Evolutionary conservation across 495 filamentous ascomycete species (phyloP).

Genomic region (Bacidia rubella): DNA sequence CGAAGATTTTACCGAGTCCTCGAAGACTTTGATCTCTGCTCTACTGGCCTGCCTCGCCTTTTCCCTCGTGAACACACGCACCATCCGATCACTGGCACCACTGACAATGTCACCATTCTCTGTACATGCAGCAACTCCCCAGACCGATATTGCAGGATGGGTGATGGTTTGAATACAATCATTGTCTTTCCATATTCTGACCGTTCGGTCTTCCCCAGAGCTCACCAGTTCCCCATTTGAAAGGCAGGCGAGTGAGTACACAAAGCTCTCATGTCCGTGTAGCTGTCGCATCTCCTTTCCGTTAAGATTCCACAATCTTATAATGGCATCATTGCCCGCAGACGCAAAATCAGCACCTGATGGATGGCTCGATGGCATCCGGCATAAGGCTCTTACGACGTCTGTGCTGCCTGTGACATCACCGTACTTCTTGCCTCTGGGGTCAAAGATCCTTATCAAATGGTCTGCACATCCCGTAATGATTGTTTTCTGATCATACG

Average conservation of each 20-base stretch:
- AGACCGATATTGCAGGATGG: constrained; percentile 93
- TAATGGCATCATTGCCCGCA: constrained; percentile 75
- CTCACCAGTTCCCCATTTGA: constrained; percentile 83
- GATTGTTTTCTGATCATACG: constrained; percentile 63
- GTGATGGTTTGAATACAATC: constrained; percentile 92
- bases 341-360: constrained; percentile 80
- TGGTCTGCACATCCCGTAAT: constrained; percentile 87
- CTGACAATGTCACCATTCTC: constrained; percentile 84
- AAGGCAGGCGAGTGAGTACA: constrained; percentile 69
- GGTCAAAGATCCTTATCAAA: constrained; percentile 68
- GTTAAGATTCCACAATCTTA: constrained; percentile 69
- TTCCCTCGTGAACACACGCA: constrained; percentile 71
- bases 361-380: constrained; percentile 59
- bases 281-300: constrained; percentile 61
- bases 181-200: constrained; percentile 69
- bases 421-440: constrained; percentile 46
- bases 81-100: constrained; percentile 79
- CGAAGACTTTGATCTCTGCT: constrained; percentile 51
- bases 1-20: constrained; percentile 65
- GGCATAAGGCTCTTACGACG: constrained; percentile 76
- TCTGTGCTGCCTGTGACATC: constrained; percentile 60
- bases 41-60: constrained; percentile 53
- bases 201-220: constrained; percentile 83
- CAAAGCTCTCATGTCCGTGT: constrained; percentile 85
- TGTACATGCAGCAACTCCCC: constrained; percentile 68